Evolutionary conservation across 1,284 basidiomycete species (phyloP).

Genomic region (Moesziomyces globuligerus): DNA sequence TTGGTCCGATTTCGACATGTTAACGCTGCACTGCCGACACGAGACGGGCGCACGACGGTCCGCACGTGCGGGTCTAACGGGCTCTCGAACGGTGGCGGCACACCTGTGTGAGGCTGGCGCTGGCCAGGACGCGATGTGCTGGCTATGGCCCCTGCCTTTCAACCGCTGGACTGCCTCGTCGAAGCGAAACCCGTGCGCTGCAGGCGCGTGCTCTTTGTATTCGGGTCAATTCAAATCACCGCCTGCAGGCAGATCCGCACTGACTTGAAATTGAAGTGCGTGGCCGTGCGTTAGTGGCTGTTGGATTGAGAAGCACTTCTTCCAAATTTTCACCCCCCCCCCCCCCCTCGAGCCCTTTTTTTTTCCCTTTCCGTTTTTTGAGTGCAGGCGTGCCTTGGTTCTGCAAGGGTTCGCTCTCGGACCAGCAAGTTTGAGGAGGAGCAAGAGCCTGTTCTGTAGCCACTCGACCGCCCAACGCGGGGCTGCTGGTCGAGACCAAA

Average conservation of each 20-base stretch:
- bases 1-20: background rate
- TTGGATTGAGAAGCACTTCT: slow-evolving; percentile 10
- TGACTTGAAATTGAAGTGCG: background rate
- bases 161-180: too few relatives aligned
- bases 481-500: too few relatives aligned
- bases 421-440: too few relatives aligned
- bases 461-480: too few relatives aligned
- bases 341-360: slow-evolving; percentile 3
- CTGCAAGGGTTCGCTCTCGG: too few relatives aligned
- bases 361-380: slow-evolving; percentile 8
- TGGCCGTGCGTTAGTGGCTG: slow-evolving; percentile 3
- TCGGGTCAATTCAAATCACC: background rate
- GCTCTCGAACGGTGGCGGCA: too few relatives aligned
- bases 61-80: slow-evolving; percentile 22
- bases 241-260: too few relatives aligned
- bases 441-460: too few relatives aligned
- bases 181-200: too few relatives aligned
- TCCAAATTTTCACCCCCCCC: slow-evolving; percentile 26
- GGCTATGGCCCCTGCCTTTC: too few relatives aligned
- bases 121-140: too few relatives aligned
- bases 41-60: background rate
- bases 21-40: background rate
- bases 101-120: too few relatives aligned
- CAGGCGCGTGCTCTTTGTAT: background rate
- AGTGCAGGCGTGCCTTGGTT: slow-evolving; percentile 1